phyloP scores from a whole-genome alignment of 2,329 filamentous ascomycete genomes.

The Aschersonia sp. region DNA sequence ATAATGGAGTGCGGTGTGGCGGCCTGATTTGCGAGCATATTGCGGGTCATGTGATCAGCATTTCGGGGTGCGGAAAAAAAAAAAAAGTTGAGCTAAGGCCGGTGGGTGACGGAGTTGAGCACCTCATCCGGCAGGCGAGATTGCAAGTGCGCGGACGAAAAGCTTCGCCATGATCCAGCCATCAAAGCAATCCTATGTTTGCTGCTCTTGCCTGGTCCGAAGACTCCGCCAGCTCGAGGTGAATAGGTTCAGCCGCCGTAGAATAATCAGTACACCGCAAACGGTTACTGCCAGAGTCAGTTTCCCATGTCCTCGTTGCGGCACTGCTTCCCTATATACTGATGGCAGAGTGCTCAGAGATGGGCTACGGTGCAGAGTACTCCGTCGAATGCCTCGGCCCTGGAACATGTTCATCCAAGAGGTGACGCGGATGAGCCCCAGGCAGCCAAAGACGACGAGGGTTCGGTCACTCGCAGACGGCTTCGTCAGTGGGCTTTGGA shows the following conservation, averaged over 20 bases:
- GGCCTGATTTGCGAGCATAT: no score
- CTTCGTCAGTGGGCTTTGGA: conserved; percentile 26
- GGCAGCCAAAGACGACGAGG: neutral
- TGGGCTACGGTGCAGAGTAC: conserved; percentile 5
- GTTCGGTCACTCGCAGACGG: conserved; percentile 21
- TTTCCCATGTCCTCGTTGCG: no score
- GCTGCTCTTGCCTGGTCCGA: conserved; percentile 16
- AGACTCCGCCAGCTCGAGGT: neutral
- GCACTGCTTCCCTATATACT: neutral
- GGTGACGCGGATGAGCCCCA: neutral
- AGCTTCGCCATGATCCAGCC: conserved; percentile 14
- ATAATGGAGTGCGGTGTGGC: no score
- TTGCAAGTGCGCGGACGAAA: neutral
- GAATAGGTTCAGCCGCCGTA: neutral
- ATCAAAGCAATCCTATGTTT: conserved; percentile 15
- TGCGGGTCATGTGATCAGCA: no score
- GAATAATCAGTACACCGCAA: neutral
- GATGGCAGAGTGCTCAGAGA: conserved; percentile 1
- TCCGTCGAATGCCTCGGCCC: neutral
- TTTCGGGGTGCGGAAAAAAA: no score
- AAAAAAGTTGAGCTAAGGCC: no score
- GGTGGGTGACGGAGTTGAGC: no score
- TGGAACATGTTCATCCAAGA: neutral
- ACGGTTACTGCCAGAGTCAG: no score
- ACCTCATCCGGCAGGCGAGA: no score